A percentile compares a stretch with the other conserved stretches of the same genome.
phyloP scores from a whole-genome alignment of 2,329 filamentous ascomycete species.

The Colletotrichum sp. region DNA sequence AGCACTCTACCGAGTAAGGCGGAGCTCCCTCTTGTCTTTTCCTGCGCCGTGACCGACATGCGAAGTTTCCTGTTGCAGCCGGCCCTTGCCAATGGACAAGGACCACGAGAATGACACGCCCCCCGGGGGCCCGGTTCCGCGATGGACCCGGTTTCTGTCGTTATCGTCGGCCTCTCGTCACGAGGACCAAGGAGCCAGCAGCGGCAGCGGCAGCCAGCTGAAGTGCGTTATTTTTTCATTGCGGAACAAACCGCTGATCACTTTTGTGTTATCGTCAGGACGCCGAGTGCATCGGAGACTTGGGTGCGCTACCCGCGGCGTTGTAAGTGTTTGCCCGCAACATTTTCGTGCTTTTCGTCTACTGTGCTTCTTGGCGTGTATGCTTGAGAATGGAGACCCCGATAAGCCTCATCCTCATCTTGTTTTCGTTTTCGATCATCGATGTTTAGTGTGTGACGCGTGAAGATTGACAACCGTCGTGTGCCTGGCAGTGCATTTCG shows the following conservation, averaged over 20 bases:
- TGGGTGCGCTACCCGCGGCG: constrained; percentile 13
- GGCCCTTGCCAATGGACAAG: not conserved
- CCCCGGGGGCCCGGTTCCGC: not conserved
- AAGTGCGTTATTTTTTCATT: not conserved
- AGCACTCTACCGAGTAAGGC: constrained; percentile 3
- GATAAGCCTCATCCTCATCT: not conserved
- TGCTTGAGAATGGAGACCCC: not conserved
- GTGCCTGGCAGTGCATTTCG: not conserved
- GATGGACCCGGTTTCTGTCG: not conserved
- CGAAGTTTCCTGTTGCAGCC: not conserved
- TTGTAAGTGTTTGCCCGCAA: not conserved
- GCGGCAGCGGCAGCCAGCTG: not conserved
- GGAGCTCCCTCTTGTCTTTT: not conserved
- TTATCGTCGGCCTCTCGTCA: not conserved
- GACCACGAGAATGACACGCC: not conserved
- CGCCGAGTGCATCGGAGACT: not conserved
- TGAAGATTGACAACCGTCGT: not conserved
- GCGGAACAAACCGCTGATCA: constrained; percentile 1
- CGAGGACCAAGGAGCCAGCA: not conserved
- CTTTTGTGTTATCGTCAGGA: not conserved
- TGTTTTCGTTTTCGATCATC: not conserved
- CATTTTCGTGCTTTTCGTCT: not conserved
- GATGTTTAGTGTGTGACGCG: not conserved
- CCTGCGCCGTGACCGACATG: not conserved
- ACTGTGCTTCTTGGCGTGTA: not conserved